A percentile compares a stretch with the other conserved stretches of the same genome.
phyloP scores from a whole-genome alignment of 2,329 filamentous ascomycete species.

The Emericellopsis cladophorae region DNA sequence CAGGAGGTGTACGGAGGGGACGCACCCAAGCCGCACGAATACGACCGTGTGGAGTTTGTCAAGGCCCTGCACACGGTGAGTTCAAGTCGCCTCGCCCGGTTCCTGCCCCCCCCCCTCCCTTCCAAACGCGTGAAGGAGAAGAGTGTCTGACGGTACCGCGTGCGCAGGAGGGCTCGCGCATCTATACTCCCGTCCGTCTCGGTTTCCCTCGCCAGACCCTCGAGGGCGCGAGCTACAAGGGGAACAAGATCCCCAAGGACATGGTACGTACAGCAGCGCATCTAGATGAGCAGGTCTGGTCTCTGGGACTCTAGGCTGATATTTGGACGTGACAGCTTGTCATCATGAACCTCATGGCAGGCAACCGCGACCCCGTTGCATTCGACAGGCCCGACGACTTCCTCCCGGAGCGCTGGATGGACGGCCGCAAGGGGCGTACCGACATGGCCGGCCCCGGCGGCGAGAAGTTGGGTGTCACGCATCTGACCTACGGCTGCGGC shows the following conservation, averaged over 20 bases:
- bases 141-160: too few species aligned
- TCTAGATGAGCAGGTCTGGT: too few species aligned
- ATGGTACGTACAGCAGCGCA: neutral
- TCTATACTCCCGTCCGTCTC: conserved; percentile 3
- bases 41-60: conserved; percentile 4
- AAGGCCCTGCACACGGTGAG: neutral
- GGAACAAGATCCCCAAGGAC: conserved; percentile 2
- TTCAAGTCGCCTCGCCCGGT: too few species aligned
- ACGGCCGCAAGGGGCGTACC: conserved; percentile 4
- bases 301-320: too few species aligned
- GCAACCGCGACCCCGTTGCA: conserved; percentile 3
- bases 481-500: conserved; percentile 3
- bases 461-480: conserved; percentile 4
- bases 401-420: conserved; percentile 3
- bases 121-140: too few species aligned
- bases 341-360: conserved; percentile 2
- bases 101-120: too few species aligned
- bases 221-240: conserved; percentile 1
- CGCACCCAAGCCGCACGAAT: conserved; percentile 3
- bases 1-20: conserved; percentile 2
- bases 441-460: conserved; percentile 1
- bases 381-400: conserved; percentile 2
- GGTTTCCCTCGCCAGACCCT: conserved; percentile 3
- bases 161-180: conserved; percentile 1
- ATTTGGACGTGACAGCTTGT: neutral